Percentiles rank a stretch among this genome's conserved stretches.
phyloP scores from a whole-genome alignment of 176 grass and related monocot genomes.

The Ampelocalamus luodianensis region DNA sequence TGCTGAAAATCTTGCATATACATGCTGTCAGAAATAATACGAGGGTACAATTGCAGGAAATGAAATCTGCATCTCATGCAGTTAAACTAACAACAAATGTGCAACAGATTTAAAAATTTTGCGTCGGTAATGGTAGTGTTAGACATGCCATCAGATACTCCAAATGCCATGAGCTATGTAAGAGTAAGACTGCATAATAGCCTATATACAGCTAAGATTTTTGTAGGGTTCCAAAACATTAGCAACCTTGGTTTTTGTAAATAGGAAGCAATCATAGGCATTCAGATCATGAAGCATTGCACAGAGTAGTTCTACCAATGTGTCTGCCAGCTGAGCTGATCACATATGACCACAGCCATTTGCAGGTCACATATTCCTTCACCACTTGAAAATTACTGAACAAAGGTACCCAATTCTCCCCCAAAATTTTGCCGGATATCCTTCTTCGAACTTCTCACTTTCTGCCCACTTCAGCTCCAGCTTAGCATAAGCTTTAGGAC shows the following conservation, averaged over 20 bases:
- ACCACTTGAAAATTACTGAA: not conserved
- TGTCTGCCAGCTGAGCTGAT: not conserved
- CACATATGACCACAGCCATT: no score
- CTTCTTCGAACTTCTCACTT: not conserved
- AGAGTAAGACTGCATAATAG: not conserved
- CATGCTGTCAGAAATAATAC: conserved; percentile 18
- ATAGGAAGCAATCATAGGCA: not conserved
- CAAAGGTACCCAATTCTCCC: not conserved
- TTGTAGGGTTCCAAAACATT: not conserved
- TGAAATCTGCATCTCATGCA: not conserved
- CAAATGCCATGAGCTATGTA: not conserved
- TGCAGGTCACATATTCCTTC: no score
- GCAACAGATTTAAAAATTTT: not conserved
- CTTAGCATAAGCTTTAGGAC: not conserved
- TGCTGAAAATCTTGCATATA: conserved; percentile 20
- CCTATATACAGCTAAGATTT: not conserved
- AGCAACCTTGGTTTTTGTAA: not conserved
- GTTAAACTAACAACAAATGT: not conserved
- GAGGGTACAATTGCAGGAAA: not conserved
- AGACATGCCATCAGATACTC: not conserved
- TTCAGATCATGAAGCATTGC: not conserved
- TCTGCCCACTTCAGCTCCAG: not conserved
- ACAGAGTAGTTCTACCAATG: not conserved
- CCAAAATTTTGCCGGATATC: not conserved
- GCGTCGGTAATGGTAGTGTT: not conserved